Percentiles rank a stretch among this genome's conserved stretches.
Conservation (phyloP, 2,329 filamentous ascomycete genomes). For the Fusarium sarcochroum region DNA sequence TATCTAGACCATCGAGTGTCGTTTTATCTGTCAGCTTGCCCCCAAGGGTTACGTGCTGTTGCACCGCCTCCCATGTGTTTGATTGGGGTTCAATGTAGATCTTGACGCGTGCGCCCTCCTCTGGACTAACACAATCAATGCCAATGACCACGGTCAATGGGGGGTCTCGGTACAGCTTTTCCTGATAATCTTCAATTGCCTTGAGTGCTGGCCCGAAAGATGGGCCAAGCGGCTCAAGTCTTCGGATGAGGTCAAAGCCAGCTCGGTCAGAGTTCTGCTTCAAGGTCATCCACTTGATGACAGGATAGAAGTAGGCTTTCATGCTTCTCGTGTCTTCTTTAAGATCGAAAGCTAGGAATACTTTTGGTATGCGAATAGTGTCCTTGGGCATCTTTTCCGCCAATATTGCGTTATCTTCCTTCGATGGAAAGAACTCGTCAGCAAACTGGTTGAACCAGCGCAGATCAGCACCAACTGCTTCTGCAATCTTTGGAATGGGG, state of each 20-base stretch:
- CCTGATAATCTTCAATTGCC: constrained; percentile 40
- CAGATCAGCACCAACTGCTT: constrained; percentile 10
- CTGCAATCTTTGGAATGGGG: constrained; percentile 9
- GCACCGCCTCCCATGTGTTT: constrained; percentile 45
- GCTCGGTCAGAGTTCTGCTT: constrained; percentile 38
- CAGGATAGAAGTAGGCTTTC: constrained; percentile 47
- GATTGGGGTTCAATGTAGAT: constrained; percentile 45
- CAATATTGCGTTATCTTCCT: constrained; percentile 25
- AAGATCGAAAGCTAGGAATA: constrained; percentile 48
- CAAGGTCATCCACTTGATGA: constrained; percentile 46
- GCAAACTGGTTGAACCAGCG: constrained; percentile 45
- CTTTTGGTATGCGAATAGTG: constrained; percentile 41
- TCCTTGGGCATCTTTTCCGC: constrained; percentile 31
- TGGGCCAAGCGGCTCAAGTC: constrained; percentile 36
- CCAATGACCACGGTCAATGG: constrained; percentile 45
- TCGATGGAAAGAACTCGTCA: constrained; percentile 37
- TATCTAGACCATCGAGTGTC: constrained; percentile 39
- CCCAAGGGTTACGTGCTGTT: constrained; percentile 45
- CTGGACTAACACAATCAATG: constrained; percentile 47
- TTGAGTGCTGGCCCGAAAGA: constrained; percentile 30
- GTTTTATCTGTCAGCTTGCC: constrained; percentile 39
- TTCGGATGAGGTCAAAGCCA: constrained; percentile 42
- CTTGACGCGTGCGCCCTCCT: constrained; percentile 46
- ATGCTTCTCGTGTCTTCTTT: constrained; percentile 36
- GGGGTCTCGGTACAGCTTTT: constrained; percentile 26